Evolutionary conservation across 2,329 filamentous ascomycete genomes (phyloP), one percentile per base, ranked within the genome.

Genomic region (Tolypocladium album): DNA sequence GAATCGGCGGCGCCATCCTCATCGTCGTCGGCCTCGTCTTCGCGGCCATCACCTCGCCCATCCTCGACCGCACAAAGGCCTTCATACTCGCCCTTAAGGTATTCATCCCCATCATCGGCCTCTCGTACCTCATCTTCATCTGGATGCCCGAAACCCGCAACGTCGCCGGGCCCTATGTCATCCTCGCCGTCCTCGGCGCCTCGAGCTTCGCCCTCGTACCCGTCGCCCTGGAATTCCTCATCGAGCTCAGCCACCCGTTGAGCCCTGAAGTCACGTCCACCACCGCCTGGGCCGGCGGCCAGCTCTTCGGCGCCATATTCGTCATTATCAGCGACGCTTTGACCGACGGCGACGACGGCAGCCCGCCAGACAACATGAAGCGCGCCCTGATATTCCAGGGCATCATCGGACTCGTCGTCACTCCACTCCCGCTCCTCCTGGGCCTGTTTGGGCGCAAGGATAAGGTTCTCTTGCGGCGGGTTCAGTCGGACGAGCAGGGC

Each of bases 1-100:
- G 94, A 40, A 92, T 97, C 67, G 91, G 88, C 13, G 94, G 94
- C 64, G 94, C 89, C 0, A 74, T 97, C 11, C 82, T 97, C 40
- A 97, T 97, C 70, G 80, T 96, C 55, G 89, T 94, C 58, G 94
- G 94, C 11, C 84, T 99, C 1, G 79, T 95, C 53, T 74, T 83
- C 5, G 82, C 91, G 0, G 94, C 91, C 17, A 78, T 96, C 62
- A 81, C 85, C 0, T 90, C 88, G 0, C 93, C 93, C 0, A 79
- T 97, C 65, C 84, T 96, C 63, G 94, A 97, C 76, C 84, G 88
- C 58, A 92, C 87, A 60, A 95, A 97, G 73, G 79, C 83, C 34
- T 96, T 92, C 69, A 77, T 96, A 0, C 71, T 82, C 4, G 83
- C 87, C 31, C 86, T 95, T 72, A 90, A 90, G 68, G 64, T 88